Evolutionary conservation across 2,329 filamentous ascomycete genomes (phyloP).

Genomic region (Trichophyton mentagrophytes): DNA sequence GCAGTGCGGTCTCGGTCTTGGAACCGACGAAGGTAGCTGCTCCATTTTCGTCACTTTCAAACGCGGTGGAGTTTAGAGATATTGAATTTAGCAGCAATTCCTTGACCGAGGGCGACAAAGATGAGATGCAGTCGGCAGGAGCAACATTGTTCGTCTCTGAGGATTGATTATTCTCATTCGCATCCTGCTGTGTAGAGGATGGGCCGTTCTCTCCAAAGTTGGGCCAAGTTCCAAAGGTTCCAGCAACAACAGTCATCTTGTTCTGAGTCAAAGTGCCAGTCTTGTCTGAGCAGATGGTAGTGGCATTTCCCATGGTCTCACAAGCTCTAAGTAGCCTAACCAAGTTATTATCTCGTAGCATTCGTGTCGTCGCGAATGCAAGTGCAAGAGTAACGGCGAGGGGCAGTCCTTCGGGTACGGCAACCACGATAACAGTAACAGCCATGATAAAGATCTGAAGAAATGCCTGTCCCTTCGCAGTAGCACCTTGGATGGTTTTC

Average conservation of each 20-base stretch:
- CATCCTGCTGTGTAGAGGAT: slow-evolving; percentile 16
- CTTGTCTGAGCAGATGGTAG: slow-evolving; percentile 53
- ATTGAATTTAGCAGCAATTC: slow-evolving; percentile 50
- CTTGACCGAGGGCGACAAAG: slow-evolving; percentile 42
- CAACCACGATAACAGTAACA: slow-evolving; percentile 67
- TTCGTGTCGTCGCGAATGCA: slow-evolving; percentile 50
- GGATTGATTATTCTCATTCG: slow-evolving; percentile 16
- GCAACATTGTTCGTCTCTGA: slow-evolving; percentile 26
- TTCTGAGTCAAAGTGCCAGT: slow-evolving; percentile 54
- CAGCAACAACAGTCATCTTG: slow-evolving; percentile 49
- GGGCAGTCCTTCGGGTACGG: slow-evolving; percentile 54
- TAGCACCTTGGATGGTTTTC: slow-evolving; percentile 7
- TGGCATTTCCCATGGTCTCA: slow-evolving; percentile 53
- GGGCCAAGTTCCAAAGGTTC: slow-evolving; percentile 39
- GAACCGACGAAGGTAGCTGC: slow-evolving; percentile 54
- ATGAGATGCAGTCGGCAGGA: slow-evolving; percentile 41
- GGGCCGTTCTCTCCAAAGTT: slow-evolving; percentile 30
- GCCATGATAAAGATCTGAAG: slow-evolving; percentile 66
- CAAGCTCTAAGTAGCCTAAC: slow-evolving; percentile 48
- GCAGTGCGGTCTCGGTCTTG: slow-evolving; percentile 63
- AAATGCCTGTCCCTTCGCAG: slow-evolving; percentile 51
- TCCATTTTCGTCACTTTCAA: slow-evolving; percentile 52
- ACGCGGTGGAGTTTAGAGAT: slow-evolving; percentile 56
- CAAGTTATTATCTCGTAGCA: slow-evolving; percentile 51
- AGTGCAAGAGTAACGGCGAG: slow-evolving; percentile 50